Evolutionary conservation across 1,284 basidiomycete genomes (phyloP), one percentile per base, ranked within the genome.

Genomic region (Naganishia sp.): DNA sequence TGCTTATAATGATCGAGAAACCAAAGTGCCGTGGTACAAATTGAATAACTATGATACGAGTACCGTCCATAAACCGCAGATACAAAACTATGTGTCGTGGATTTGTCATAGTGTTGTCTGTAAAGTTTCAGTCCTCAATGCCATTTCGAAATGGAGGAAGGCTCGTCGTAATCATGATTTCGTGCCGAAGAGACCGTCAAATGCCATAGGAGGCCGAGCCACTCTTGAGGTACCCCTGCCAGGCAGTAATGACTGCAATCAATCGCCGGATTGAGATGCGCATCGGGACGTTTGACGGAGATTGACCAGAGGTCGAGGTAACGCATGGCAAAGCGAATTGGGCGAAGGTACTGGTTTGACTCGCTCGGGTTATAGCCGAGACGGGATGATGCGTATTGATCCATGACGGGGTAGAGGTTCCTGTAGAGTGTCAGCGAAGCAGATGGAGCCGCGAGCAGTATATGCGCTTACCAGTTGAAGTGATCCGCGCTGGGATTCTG

Each of bases 241-340:
- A 60, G 32, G 39, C 65, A 66, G 39, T 45, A 49, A 31, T 61
- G 65, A 17, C 46, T 45, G 42, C 65, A 66, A 23, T 66, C 65
- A 10, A 58, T 56, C 25, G 39, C 9, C 10, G 47, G 47, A 25
- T 62, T 57, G 25, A 67, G 32, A n/a, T 67, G 53, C 6, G 61
- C 53, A 28, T 67, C 66, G 10, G 66, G 61, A n/a, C 66, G 32
- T n/a, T 56, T 49, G 23, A 67, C 41, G 11, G 52, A 50, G 45
- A 62, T 50, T 10, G 28, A n/a, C 66, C 66, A 67, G 9, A 67
- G 28, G 47, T 67, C 60, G 10, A 67, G 42, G 53, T 57, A 67
- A 23, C 66, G 31, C 53, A 67, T 23, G 13, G 60, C 41, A 13
- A 60, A 10, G 3, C 21, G 25, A 6, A 49, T 32, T 7, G 56